Evolutionary conservation across 2,329 filamentous ascomycete genomes (phyloP).

Genomic region (Madurella mycetomatis): DNA sequence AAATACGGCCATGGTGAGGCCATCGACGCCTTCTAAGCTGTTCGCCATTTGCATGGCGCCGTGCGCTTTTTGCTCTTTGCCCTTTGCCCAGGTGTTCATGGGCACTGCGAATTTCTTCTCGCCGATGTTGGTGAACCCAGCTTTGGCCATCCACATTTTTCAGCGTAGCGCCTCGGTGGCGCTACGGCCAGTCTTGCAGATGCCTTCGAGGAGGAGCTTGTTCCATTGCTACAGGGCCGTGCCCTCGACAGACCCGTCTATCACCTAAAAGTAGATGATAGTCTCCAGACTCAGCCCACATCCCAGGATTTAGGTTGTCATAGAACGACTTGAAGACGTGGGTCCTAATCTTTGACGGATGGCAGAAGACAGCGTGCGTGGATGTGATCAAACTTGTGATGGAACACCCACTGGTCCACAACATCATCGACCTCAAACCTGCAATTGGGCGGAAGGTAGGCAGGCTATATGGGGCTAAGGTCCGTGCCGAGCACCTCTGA

Average conservation of each 20-base stretch:
- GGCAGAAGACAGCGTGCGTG: slow-evolving; percentile 8
- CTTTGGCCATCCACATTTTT: slow-evolving; percentile 27
- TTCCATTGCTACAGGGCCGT: slow-evolving; percentile 20
- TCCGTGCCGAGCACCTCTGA: slow-evolving; percentile 19
- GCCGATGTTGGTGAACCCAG: slow-evolving; percentile 30
- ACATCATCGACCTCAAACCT: slow-evolving; percentile 19
- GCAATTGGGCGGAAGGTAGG: slow-evolving; percentile 20
- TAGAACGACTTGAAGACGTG: slow-evolving; percentile 14
- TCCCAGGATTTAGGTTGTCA: slow-evolving; percentile 18
- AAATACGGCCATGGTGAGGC: slow-evolving; percentile 29
- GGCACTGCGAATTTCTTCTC: slow-evolving; percentile 28
- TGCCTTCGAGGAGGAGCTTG: slow-evolving; percentile 17
- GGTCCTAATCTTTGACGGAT: slow-evolving; percentile 9
- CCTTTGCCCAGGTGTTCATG: slow-evolving; percentile 30
- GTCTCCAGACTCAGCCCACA: slow-evolving; percentile 21
- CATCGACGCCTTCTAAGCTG: slow-evolving; percentile 28
- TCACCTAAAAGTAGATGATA: slow-evolving; percentile 13
- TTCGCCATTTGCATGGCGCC: slow-evolving; percentile 31
- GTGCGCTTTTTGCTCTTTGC: slow-evolving; percentile 26
- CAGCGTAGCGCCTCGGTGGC: slow-evolving; percentile 22
- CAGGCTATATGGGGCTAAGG: slow-evolving; percentile 19
- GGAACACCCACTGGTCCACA: slow-evolving; percentile 18
- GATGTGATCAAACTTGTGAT: slow-evolving; percentile 18
- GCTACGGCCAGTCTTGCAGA: slow-evolving; percentile 18
- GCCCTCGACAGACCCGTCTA: slow-evolving; percentile 17